Conservation (phyloP, 2,329 filamentous ascomycete genomes). For the Alternaria sp. region DNA sequence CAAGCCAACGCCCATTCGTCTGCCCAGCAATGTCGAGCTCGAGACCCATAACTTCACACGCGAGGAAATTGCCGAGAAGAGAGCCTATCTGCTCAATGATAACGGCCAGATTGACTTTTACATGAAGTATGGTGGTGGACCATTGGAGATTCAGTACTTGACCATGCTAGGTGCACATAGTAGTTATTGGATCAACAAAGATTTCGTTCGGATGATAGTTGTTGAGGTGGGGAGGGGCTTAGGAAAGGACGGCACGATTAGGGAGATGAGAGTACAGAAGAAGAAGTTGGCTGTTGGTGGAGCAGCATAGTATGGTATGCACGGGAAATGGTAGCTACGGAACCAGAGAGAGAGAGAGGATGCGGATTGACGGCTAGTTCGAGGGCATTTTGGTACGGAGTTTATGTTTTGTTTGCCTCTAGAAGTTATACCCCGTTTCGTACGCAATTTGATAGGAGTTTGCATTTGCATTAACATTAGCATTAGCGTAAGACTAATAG, state of each 20-base stretch:
- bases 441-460: not conserved
- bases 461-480: not conserved
- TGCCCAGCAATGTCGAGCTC: conserved; percentile 74
- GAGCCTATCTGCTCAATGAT: conserved; percentile 88
- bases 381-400: not conserved
- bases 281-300: conserved; percentile 43
- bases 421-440: conserved; percentile 7
- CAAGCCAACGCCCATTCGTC: conserved; percentile 46
- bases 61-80: conserved; percentile 90
- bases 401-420: not conserved
- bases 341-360: no score
- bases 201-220: conserved; percentile 91
- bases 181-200: conserved; percentile 87
- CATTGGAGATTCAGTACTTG: conserved; percentile 92
- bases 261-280: conserved; percentile 65
- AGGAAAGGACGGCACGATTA: conserved; percentile 68
- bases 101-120: conserved; percentile 97
- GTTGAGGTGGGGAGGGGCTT: conserved; percentile 82
- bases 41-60: conserved; percentile 95
- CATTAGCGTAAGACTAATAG: not conserved
- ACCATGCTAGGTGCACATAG: conserved; percentile 97
- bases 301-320: not conserved
- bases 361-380: not conserved
- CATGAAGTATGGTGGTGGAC: conserved; percentile 81
- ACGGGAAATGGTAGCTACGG: not conserved